Evolutionary conservation across 2,329 filamentous ascomycete genomes (phyloP).

Genomic region (Fusarium concolor): DNA sequence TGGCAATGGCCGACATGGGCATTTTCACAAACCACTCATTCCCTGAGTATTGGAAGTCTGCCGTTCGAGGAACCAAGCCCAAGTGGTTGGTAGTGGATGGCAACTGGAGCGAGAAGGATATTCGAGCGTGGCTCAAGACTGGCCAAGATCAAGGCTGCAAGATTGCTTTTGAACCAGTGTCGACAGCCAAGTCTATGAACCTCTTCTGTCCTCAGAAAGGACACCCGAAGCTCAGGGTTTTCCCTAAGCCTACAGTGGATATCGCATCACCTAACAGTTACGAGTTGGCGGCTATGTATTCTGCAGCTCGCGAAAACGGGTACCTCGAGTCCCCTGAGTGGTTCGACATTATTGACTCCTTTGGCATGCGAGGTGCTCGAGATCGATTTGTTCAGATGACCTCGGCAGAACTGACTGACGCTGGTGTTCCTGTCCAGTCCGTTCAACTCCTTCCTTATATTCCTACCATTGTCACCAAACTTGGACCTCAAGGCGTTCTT

Average conservation of each 20-base stretch:
- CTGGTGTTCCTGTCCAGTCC: constrained; percentile 84
- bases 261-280: constrained; percentile 85
- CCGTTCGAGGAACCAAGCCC: constrained; percentile 68
- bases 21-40: constrained; percentile 74
- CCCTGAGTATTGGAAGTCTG: constrained; percentile 68
- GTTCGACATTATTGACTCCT: constrained; percentile 83
- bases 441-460: constrained; percentile 91
- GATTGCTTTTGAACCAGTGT: constrained; percentile 91
- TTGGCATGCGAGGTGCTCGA: constrained; percentile 80
- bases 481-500: constrained; percentile 80
- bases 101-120: constrained; percentile 79
- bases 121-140: constrained; percentile 75
- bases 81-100: constrained; percentile 86
- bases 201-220: constrained; percentile 67
- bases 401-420: constrained; percentile 74
- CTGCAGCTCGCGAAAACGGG: constrained; percentile 71
- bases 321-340: constrained; percentile 78
- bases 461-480: constrained; percentile 84
- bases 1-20: constrained; percentile 96
- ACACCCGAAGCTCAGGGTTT: constrained; percentile 60
- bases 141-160: constrained; percentile 66
- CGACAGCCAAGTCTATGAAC: constrained; percentile 78
- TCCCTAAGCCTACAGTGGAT: constrained; percentile 72
- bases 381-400: constrained; percentile 79
- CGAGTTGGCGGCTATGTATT: constrained; percentile 84